phyloP scores from a whole-genome alignment of 2,329 filamentous ascomycete species.

The Fusarium euwallaceae region DNA sequence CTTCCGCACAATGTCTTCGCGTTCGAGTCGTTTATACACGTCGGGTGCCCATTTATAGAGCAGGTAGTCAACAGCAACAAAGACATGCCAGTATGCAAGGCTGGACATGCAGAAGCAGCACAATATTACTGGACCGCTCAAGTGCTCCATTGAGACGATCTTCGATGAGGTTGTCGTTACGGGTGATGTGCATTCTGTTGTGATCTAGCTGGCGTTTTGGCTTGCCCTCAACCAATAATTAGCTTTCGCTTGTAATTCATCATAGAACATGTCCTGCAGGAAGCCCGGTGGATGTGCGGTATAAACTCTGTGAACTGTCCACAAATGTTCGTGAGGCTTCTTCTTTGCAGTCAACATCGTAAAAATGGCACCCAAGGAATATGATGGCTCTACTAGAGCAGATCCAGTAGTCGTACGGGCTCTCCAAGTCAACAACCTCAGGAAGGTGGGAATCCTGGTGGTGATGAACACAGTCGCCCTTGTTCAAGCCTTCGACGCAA shows the following conservation, averaged over 20 bases:
- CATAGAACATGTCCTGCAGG: neutral
- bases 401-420: neutral
- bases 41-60: constrained; percentile 24
- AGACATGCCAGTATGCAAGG: constrained; percentile 40
- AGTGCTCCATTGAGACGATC: constrained; percentile 12
- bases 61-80: constrained; percentile 18
- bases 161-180: neutral
- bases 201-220: neutral
- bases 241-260: neutral
- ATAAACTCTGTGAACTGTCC: neutral
- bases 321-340: neutral
- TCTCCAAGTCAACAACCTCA: neutral
- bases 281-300: neutral
- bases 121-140: constrained; percentile 35
- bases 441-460: constrained; percentile 35
- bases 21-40: constrained; percentile 26
- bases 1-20: constrained; percentile 24
- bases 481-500: constrained; percentile 45
- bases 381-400: neutral
- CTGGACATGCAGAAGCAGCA: constrained; percentile 32
- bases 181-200: neutral
- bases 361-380: neutral
- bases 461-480: constrained; percentile 41
- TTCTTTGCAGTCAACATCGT: neutral
- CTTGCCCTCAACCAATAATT: neutral